Base-by-base conservation (phyloP, 352 stramenopile genomes). In the Phytophthora sansomeana region DNA sequence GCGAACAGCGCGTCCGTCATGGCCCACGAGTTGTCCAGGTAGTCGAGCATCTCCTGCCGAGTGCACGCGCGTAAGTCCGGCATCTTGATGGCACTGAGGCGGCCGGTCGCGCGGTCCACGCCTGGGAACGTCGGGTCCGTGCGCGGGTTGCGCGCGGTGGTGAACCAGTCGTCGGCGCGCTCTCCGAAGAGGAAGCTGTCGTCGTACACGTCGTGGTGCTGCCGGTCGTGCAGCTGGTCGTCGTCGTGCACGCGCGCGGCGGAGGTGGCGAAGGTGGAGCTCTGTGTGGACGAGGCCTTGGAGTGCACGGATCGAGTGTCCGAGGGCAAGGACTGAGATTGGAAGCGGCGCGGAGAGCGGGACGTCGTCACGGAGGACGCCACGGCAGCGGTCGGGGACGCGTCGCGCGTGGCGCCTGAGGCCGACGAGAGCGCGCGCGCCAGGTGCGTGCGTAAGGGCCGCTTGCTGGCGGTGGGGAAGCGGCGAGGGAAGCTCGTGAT, bases 11-110 rank as follows among this genome's bases (percentile, higher is more conserved):
- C 95, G 77, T 98, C 95, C 38, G 91, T 98, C 57, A 98, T 75
- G 10, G 91, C 92, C 95, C 95, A 99, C 43, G 92, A 91, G 70
- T 99, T 99, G 77, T 98, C 92, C 42, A 98, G 91, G 78, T 99
- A 99, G 55, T 97, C 87, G 70, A 97, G 87, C 57, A 97, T 87
- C 41, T 96, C 63, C 24, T 90, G 63, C 21, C 92, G 90, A 36
- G 93, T 92, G 60, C 96, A 96, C 26, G 67, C 74, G 38, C 67
- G 58, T 19, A 98, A 81, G 58, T 97, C 92, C 6, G 91, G 89
- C 77, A 98, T 92, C n/a, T 75, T 77, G 24, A 92, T 49, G 30
- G 87, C 87, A 28, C 74, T 74, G 21, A 95, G 69, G 3, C 64
- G 75, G 6, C 75, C 74, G 10, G 75, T 84, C 19, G 50, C 55